phyloP scores from a whole-genome alignment of 441 rosid species.

The Eutrema salsugineum region DNA sequence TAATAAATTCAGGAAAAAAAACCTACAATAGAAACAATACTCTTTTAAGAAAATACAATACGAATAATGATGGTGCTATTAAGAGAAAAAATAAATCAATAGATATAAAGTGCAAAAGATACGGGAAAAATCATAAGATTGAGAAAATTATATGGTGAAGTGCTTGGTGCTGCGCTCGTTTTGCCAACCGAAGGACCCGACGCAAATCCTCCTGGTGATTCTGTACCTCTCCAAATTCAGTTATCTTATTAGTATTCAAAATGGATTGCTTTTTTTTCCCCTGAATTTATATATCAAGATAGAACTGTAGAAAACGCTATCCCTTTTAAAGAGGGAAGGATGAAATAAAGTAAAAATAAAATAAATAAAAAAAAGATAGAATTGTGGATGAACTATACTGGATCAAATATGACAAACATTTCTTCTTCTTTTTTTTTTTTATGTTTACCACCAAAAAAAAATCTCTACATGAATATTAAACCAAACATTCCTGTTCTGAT shows the following conservation, averaged over 20 bases:
- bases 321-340: too few relatives aligned
- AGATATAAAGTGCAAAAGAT: conserved; percentile 11
- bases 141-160: conserved; percentile 1
- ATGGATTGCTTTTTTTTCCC: background rate
- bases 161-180: conserved; percentile 1
- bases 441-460: too few relatives aligned
- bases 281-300: background rate
- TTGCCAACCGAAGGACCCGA: conserved; percentile 5
- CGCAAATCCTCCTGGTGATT: conserved; percentile 18
- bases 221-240: conserved; percentile 8
- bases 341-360: too few relatives aligned
- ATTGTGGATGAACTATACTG: background rate
- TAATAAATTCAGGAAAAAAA: background rate
- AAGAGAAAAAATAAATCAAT: background rate
- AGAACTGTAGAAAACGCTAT: too few relatives aligned
- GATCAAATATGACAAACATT: background rate
- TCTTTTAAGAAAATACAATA: background rate
- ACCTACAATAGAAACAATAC: conserved; percentile 6
- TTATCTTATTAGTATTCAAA: background rate
- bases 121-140: conserved; percentile 6
- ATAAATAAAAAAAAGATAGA: too few relatives aligned
- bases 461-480: too few relatives aligned
- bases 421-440: too few relatives aligned
- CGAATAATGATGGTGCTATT: conserved; percentile 1
- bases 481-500: too few relatives aligned